Conservation (phyloP, 75 land plant genomes). For the Pinus albicaulis region DNA sequence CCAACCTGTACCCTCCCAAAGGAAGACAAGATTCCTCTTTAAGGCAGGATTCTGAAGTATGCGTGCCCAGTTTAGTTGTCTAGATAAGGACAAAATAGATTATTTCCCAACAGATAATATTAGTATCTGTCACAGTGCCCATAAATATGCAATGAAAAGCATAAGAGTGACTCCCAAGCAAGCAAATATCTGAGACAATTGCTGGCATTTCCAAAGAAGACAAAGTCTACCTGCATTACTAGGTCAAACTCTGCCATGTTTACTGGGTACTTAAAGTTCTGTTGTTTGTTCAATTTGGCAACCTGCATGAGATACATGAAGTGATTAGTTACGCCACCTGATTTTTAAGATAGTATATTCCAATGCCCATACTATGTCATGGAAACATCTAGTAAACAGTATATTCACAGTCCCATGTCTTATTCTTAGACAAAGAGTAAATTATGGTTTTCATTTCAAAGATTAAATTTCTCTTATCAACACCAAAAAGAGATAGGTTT, state of each 20-base stretch:
- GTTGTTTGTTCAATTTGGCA: slow-evolving; percentile 44
- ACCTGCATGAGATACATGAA: slow-evolving; percentile 28
- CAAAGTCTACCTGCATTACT: slow-evolving; percentile 80
- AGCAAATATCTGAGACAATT: not conserved
- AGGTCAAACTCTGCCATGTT: slow-evolving; percentile 86
- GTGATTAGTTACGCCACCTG: not conserved
- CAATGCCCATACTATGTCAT: not conserved
- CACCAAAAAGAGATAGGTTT: not conserved
- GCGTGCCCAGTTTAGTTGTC: slow-evolving; percentile 85
- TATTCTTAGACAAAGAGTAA: not conserved
- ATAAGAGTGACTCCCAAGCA: not conserved
- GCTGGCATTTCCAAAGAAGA: not conserved
- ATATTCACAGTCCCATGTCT: not conserved
- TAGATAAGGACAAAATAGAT: slow-evolving; percentile 14
- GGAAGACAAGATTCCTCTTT: slow-evolving; percentile 81
- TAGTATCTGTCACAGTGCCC: not conserved
- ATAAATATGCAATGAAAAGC: slow-evolving; percentile 1
- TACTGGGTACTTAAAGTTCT: slow-evolving; percentile 31
- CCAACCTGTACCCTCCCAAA: slow-evolving; percentile 93
- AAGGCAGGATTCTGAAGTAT: slow-evolving; percentile 77
- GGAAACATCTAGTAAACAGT: not conserved
- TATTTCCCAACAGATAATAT: slow-evolving; percentile 9
- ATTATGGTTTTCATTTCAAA: not conserved
- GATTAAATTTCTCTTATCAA: not conserved
- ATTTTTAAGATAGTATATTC: not conserved